phyloP scores from a whole-genome alignment of 1,139 yeast genomes.

The Hansenula lynferdii region DNA sequence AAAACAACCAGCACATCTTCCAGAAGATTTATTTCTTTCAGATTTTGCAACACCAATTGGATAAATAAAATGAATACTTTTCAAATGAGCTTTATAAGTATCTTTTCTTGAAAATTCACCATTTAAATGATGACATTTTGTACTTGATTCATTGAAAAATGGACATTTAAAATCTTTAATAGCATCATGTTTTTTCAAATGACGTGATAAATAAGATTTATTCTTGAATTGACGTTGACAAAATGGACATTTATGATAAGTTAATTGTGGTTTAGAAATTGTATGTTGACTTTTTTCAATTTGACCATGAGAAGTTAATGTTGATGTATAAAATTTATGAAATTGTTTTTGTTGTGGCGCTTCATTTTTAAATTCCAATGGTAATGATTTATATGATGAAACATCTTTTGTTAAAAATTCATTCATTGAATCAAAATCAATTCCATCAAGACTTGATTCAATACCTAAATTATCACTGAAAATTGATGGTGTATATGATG shows the following conservation, averaged over 20 bases:
- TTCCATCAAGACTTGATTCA: neutral
- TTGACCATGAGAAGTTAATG: neutral
- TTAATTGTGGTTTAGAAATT: conserved; percentile 3
- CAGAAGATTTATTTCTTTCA: conserved; percentile 56
- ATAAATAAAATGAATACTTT: conserved; percentile 79
- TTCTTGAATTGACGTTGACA: conserved; percentile 74
- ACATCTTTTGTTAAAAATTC: conserved; percentile 10
- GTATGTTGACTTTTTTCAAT: neutral
- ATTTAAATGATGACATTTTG: conserved; percentile 74
- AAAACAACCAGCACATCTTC: conserved; percentile 80
- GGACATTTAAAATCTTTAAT: conserved; percentile 83
- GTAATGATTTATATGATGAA: conserved; percentile 5
- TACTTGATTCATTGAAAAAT: conserved; percentile 44
- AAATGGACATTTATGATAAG: conserved; percentile 41
- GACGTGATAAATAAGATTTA: conserved; percentile 85
- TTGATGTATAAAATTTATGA: conserved; percentile 10
- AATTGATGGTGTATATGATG: conserved; percentile 4
- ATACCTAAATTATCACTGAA: conserved; percentile 2
- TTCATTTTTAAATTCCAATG: neutral
- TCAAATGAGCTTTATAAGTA: conserved; percentile 84
- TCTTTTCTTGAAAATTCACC: conserved; percentile 92
- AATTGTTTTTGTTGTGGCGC: conserved; percentile 9
- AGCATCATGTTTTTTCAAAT: conserved; percentile 73
- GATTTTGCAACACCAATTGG: conserved; percentile 78
- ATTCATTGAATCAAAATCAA: conserved; percentile 1